Percentiles rank a stretch among this genome's conserved stretches.
Conservation (phyloP, 2,329 filamentous ascomycete genomes). For the Trichoderma brevicompactum region DNA sequence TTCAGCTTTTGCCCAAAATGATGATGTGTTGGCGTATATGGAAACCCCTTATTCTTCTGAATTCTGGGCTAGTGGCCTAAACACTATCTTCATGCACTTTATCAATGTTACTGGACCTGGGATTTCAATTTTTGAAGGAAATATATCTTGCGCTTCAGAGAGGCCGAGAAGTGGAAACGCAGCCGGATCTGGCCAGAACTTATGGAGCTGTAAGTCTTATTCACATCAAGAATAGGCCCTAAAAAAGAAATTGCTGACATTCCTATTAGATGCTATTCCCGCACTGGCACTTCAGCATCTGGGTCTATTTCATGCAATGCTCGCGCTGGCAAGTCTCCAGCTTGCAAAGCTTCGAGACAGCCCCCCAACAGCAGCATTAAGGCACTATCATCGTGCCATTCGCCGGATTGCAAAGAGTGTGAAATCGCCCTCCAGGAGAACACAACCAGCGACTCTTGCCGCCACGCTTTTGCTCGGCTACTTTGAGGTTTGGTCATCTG, state of each 20-base stretch:
- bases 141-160: constrained; percentile 72
- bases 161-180: constrained; percentile 60
- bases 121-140: constrained; percentile 85
- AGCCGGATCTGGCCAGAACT: constrained; percentile 65
- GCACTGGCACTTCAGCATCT: constrained; percentile 82
- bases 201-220: constrained; percentile 63
- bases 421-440: constrained; percentile 67
- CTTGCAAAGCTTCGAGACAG: constrained; percentile 79
- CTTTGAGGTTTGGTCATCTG: constrained; percentile 92
- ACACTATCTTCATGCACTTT: constrained; percentile 88
- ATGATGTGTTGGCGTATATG: constrained; percentile 66
- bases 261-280: constrained; percentile 69
- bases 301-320: constrained; percentile 86
- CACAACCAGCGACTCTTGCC: constrained; percentile 81
- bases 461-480: constrained; percentile 85
- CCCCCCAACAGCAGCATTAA: constrained; percentile 78
- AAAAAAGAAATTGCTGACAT: background rate
- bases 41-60: constrained; percentile 71
- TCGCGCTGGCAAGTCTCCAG: constrained; percentile 84
- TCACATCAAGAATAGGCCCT: background rate
- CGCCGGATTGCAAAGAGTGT: constrained; percentile 79
- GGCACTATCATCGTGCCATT: constrained; percentile 88
- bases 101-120: constrained; percentile 84
- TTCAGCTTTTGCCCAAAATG: constrained; percentile 52
- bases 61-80: constrained; percentile 77